Base-by-base conservation (phyloP, 2,329 filamentous ascomycete species). In the Dactylella cylindrospora region DNA sequence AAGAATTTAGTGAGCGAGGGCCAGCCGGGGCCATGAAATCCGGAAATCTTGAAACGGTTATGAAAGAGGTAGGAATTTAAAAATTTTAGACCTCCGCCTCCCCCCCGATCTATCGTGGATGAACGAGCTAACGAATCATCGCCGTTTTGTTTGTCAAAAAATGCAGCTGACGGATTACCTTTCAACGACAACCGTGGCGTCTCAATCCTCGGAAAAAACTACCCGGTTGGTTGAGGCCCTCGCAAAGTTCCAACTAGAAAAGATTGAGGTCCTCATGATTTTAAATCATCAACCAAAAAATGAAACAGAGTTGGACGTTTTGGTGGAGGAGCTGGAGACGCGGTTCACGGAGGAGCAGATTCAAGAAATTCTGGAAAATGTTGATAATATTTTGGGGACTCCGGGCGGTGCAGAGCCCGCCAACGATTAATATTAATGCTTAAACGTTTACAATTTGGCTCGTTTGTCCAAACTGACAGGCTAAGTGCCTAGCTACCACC, bases 231-330 rank as follows among this genome's bases (percentile, higher is more conserved):
- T 86, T 32, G 73, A 79, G 68, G 75, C 74, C 19, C 73, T 86
- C 43, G 76, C 77, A 8, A 75, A 74, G 0, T 84, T 79, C 71
- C 77, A 81, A 38, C 76, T 86, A 51, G 80, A 80, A 72, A 86
- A 86, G 74, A 81, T 81, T 49, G 84, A 86, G 72, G 73, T 84
- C 50, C 74, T 86, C 69, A 84, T 85, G 80, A 79, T 86, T 40
- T 71, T 86, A 67, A 86, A 87, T 70, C 73, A 84, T 35, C 78
- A 84, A 8, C 84, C 84, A 0, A 75, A 76, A 17, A 79, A 76
- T 22, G 74, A 77, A 23, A 78, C 79, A 3, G 77, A 79, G 38
- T 74, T 87, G 66, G 83, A 83, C 68, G 80, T 80, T 12, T 76
- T 85, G 43, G 75, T 87, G 26, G 83, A 87, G 71, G 82, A 86